Base-by-base conservation (phyloP, 768 basidiomycete genomes). In the Omphalotus guepiniiformis region DNA sequence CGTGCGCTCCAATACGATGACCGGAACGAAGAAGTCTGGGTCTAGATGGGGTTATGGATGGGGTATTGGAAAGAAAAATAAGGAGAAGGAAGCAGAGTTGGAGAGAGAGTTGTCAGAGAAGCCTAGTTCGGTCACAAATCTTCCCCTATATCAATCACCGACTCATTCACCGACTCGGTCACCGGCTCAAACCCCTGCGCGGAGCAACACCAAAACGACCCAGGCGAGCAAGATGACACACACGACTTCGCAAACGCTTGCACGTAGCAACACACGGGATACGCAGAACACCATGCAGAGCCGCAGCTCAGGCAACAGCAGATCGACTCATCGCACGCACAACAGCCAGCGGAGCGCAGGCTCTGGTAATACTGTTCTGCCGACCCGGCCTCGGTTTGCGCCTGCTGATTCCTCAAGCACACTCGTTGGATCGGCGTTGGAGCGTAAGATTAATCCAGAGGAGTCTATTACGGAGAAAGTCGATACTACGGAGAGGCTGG, bases 351-450 rank as follows among this genome's bases (percentile, higher is more conserved):
- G 63, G 47, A 37, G 55, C 13, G 29, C 57, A 4, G 49, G 50
- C 34, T 53, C 57, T 43, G 51, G 19, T 23, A 49, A 42, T 25
- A 29, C 45, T 21, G 34, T 25, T 38, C 25, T 36, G 48, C 56
- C 53, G 51, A 52, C 38, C 4, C 72, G 75, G 4, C 72, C 76
- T 22, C 63, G 60, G 6, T 55, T 70, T 21, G 64, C 72, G 25
- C 71, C 79, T n/a, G 78, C 75, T 19, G 83, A 88, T 53, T 87
- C 87, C 2, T 70, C 78, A 1, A 79, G 76, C 53, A 89, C 86
- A 1, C 78, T 89, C 23, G 77, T 89, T n/a, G 86, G 86, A 2
- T 85, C 83, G 15, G 83, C 83, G 1, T 66, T 74, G 40, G 80
- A 85, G 48, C 77, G 85, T 56, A 89, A 89, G 65, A 66, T 85